Conservation (phyloP, 805 yeast genomes). For the Wickerhamiella sorbophila region DNA sequence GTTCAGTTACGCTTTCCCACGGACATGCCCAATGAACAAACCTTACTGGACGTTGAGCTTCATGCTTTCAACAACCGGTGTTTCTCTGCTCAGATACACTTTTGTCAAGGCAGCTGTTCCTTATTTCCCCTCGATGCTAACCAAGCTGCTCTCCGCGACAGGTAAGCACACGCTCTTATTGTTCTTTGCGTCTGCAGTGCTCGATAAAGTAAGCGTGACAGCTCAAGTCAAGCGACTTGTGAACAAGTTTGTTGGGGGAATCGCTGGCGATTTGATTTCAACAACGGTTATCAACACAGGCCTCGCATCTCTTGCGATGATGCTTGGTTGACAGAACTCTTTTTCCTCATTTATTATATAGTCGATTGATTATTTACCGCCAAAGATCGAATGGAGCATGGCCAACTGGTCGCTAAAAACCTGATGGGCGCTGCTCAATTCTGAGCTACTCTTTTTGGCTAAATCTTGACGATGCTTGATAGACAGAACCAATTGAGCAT, state of each 20-base stretch:
- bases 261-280: neutral
- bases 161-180: constrained; percentile 24
- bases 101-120: constrained; percentile 16
- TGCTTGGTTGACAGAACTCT: too few species aligned
- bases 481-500: constrained; percentile 11
- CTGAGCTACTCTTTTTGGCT: constrained; percentile 6
- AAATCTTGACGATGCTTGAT: constrained; percentile 14
- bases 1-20: constrained; percentile 21
- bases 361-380: too few species aligned
- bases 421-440: neutral
- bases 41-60: constrained; percentile 28
- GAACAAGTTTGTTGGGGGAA: neutral
- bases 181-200: constrained; percentile 18
- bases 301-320: neutral
- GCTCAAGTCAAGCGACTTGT: neutral
- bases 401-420: constrained; percentile 5
- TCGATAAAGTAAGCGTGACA: constrained; percentile 6
- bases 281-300: neutral
- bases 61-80: constrained; percentile 23
- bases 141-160: constrained; percentile 14
- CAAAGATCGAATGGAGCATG: constrained; percentile 1
- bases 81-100: constrained; percentile 22
- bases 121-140: constrained; percentile 17
- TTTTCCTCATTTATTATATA: too few species aligned
- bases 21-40: constrained; percentile 24